Evolutionary conservation across 306 rosid genomes (phyloP), one percentile per base, ranked within the genome.

Genomic region (Abrus precatorius): DNA sequence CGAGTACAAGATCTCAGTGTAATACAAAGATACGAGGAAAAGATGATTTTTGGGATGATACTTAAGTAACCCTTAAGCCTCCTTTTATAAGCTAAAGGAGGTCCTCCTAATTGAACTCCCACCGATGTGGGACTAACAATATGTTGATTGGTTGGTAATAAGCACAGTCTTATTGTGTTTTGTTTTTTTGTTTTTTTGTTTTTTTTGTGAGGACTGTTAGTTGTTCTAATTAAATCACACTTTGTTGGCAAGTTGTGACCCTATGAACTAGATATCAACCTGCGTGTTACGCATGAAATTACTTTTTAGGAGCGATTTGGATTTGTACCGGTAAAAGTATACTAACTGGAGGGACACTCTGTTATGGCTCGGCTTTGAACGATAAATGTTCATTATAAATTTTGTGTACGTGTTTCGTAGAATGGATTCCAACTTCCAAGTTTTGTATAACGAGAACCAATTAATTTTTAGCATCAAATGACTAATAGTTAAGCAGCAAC

Each of bases 341-440:
- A 20, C 11, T 29, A 27, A 3, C 5, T 54, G 60, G 10, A 54
- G 60, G 30, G 60, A 5, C 60, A 61, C 38, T 11, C 32, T 6
- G 57, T 6, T 34, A 9, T 62, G 10, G 5, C 11, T 3, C 36
- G 44, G 30, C 11, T 29, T 62, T 36, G 69, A 34, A 36, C 69
- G n/a, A 44, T 57, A 41, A n/a, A 75, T 29, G n/a, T 29, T 73
- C 28, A 10, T 9, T 27, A 20, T 55, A 74, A 43, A 12, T 13
- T 41, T 4, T 3, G 10, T 7, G 13, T 43, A 28, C 30, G 20
- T 4, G 56, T 74, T 43, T 74, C 45, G 33, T 59, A 43, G 1
- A 57, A 41, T 43, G 55, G 20, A 72, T 71, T 52, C 62, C 76
- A 69, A 71, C 54, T 71, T 52, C 62, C 76, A 69, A 71, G 13